Conservation (phyloP, 228 moss, liverwort and hornwort species). For the Sphagnum fallax region DNA sequence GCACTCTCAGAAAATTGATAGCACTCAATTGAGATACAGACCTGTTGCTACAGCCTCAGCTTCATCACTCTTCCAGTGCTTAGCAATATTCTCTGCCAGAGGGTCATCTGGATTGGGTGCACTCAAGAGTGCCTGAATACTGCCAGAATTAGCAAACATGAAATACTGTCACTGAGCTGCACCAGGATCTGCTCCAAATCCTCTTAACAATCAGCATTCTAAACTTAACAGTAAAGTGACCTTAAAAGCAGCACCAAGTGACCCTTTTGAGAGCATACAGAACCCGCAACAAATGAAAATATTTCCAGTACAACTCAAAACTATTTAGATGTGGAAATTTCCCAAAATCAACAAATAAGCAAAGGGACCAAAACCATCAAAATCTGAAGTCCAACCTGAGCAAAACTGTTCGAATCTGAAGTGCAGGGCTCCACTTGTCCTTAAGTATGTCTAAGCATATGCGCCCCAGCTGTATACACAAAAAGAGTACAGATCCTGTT, state of each 20-base stretch:
- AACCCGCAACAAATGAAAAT: too few relatives aligned
- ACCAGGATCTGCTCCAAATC: background rate
- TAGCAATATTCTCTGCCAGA: constrained; percentile 91
- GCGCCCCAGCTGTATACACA: constrained; percentile 50
- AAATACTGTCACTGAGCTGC: background rate
- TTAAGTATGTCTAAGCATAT: constrained; percentile 97
- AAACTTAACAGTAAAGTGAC: too few relatives aligned
- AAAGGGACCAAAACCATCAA: too few relatives aligned
- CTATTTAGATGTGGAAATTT: too few relatives aligned
- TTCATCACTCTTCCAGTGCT: constrained; percentile 96
- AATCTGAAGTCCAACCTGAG: constrained; percentile 41
- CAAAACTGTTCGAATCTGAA: constrained; percentile 94
- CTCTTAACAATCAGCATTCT: too few relatives aligned
- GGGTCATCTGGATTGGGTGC: constrained; percentile 98
- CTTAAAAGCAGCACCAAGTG: too few relatives aligned
- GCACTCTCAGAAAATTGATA: background rate
- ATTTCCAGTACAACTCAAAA: too few relatives aligned
- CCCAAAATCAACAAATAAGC: too few relatives aligned
- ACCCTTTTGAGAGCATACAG: too few relatives aligned
- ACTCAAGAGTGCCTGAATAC: constrained; percentile 95
- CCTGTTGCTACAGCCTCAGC: constrained; percentile 91
- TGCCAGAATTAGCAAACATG: constrained; percentile 11
- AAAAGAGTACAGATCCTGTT: too few relatives aligned
- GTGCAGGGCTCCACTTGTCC: constrained; percentile 96
- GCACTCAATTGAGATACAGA: constrained; percentile 7